phyloP scores from a whole-genome alignment of 2,329 filamentous ascomycete species.

The Penicillium sp. region DNA sequence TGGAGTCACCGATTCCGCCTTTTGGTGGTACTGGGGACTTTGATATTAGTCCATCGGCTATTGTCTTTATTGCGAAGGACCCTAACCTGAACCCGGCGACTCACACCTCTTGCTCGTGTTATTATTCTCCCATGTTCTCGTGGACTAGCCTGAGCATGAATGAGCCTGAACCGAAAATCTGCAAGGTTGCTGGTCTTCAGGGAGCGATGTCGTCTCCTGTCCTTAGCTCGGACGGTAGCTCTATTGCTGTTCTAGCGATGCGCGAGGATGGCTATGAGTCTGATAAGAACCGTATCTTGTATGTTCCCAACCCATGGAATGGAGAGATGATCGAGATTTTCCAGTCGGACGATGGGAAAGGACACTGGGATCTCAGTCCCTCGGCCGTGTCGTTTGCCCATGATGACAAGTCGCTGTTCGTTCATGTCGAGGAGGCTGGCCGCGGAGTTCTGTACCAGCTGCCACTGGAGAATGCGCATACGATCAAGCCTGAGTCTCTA shows the following conservation, averaged over 20 bases:
- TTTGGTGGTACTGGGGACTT: slow-evolving; percentile 50
- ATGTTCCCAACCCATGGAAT: slow-evolving; percentile 45
- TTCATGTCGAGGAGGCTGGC: slow-evolving; percentile 45
- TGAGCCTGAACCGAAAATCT: slow-evolving; percentile 33
- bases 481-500: slow-evolving; percentile 32
- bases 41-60: slow-evolving; percentile 47
- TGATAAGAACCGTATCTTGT: slow-evolving; percentile 48
- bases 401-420: slow-evolving; percentile 43
- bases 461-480: slow-evolving; percentile 30
- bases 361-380: slow-evolving; percentile 46
- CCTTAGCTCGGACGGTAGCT: slow-evolving; percentile 45
- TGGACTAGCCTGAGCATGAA: slow-evolving; percentile 41
- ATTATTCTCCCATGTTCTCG: slow-evolving; percentile 47
- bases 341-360: slow-evolving; percentile 37
- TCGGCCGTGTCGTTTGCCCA: slow-evolving; percentile 42
- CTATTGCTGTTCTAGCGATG: slow-evolving; percentile 47
- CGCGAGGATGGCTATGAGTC: slow-evolving; percentile 48
- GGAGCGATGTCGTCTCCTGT: slow-evolving; percentile 49
- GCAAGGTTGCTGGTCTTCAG: slow-evolving; percentile 36
- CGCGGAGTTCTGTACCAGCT: slow-evolving; percentile 46
- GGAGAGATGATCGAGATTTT: slow-evolving; percentile 43
- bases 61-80: slow-evolving; percentile 50
- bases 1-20: slow-evolving; percentile 51
- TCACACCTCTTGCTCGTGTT: slow-evolving; percentile 49
- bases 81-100: slow-evolving; percentile 46